These are phyloP conservation scores for Hymenoscyphus linearis DNA, from an alignment of 2,329 filamentous ascomycete species.

Conservation along the genomic window DNA sequence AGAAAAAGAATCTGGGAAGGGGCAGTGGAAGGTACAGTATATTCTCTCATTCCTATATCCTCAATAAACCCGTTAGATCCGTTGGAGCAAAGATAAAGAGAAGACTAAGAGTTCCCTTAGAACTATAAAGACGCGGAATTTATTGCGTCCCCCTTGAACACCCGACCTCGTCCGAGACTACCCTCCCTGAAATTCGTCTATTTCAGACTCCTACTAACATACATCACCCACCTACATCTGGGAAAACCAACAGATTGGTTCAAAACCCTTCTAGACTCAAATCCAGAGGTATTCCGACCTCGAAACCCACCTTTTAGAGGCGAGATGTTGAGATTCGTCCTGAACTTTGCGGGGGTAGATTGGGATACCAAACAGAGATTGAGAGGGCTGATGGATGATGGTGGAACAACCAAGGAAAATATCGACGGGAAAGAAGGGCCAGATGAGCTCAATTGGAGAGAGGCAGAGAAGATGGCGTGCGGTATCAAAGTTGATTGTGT, in stretches of 20 bases:
- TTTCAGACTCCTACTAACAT: not conserved
- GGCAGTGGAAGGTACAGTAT: not conserved
- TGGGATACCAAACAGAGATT: not conserved
- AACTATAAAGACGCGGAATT: not conserved
- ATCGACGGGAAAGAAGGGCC: not conserved
- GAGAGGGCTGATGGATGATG: not conserved
- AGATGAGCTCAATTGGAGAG: not conserved
- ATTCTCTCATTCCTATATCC: not conserved
- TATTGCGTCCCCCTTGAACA: not conserved
- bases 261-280: not conserved
- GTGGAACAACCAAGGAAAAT: not conserved
- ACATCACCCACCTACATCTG: not conserved
- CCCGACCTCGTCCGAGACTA: not conserved
- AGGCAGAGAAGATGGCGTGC: not conserved
- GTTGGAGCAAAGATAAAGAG: too few relatives aligned
- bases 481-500: not conserved
- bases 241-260: not conserved
- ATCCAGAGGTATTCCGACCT: not conserved
- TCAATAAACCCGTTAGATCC: not conserved
- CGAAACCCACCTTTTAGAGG: not conserved
- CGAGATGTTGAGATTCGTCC: not conserved
- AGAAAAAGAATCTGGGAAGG: not conserved
- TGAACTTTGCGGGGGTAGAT: not conserved
- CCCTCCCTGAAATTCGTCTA: not conserved
- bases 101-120: too few relatives aligned